Conservation (phyloP, 306 rosid genomes). For the Sicyos edulis region DNA sequence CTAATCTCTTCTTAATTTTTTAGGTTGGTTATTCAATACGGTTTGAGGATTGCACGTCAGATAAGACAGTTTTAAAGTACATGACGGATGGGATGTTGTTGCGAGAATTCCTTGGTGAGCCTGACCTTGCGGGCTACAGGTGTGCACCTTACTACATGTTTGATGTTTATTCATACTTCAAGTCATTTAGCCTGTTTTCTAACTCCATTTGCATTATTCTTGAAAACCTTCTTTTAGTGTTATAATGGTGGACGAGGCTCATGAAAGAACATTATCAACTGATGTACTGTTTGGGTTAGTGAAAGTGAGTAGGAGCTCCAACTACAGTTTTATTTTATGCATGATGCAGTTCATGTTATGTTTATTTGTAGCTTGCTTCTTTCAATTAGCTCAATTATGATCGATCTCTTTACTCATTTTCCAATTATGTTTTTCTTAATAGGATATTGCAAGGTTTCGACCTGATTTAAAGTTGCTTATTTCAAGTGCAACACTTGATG, state of each 20-base stretch:
- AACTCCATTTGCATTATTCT: conserved; percentile 24
- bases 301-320: conserved; percentile 49
- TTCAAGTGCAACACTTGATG: conserved; percentile 96
- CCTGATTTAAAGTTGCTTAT: conserved; percentile 89
- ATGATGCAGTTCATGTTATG: not conserved
- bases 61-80: conserved; percentile 82
- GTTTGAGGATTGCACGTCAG: conserved; percentile 96
- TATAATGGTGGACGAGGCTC: conserved; percentile 99
- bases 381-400: not conserved
- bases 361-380: not conserved
- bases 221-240: conserved; percentile 48
- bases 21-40: conserved; percentile 98
- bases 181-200: not conserved
- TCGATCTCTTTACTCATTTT: not conserved
- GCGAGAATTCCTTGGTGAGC: conserved; percentile 92
- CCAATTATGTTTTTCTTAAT: conserved; percentile 22
- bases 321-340: conserved; percentile 5
- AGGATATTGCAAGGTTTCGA: conserved; percentile 91
- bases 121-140: conserved; percentile 91
- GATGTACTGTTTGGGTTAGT: conserved; percentile 92
- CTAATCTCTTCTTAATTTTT: conserved; percentile 19
- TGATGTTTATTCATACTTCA: not conserved
- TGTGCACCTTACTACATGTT: conserved; percentile 31
- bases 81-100: conserved; percentile 99
- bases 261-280: conserved; percentile 95